Conservation (phyloP, 106 monocot genomes). For the Platanthera guangdongensis region DNA sequence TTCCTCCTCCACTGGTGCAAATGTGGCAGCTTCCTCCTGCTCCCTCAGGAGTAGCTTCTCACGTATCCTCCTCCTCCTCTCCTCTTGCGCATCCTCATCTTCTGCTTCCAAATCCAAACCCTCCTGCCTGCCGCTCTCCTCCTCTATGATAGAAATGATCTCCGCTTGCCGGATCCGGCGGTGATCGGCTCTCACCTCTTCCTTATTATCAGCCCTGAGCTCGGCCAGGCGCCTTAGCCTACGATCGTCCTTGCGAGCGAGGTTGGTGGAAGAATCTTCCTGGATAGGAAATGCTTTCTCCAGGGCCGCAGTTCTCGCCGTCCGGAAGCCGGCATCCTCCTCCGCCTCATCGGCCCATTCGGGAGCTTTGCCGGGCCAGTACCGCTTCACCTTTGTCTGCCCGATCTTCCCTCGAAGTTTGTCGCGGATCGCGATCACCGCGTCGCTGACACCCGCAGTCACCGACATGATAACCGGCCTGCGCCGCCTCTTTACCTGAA, state of each 20-base stretch:
- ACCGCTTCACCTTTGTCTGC: conserved; percentile 95
- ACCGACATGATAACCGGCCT: conserved; percentile 60
- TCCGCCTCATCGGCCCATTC: conserved; percentile 83
- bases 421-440: conserved; percentile 82
- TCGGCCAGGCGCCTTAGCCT: conserved; percentile 73
- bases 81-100: conserved; percentile 65
- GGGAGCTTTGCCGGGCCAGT: conserved; percentile 97
- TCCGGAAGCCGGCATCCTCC: conserved; percentile 41
- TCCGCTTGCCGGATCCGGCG: conserved; percentile 84
- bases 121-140: conserved; percentile 37
- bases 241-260: conserved; percentile 43
- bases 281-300: conserved; percentile 61
- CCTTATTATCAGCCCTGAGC: conserved; percentile 52
- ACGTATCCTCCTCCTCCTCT: conserved; percentile 46
- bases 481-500: too few relatives aligned
- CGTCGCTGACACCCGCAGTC: conserved; percentile 89
- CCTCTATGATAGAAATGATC: conserved; percentile 67
- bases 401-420: conserved; percentile 93
- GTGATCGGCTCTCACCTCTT: conserved; percentile 73
- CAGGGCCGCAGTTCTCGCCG: conserved; percentile 23
- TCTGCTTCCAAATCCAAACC: conserved; percentile 51
- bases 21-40: conserved; percentile 47
- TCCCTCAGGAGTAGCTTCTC: conserved; percentile 45
- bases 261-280: conserved; percentile 18
- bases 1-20: conserved; percentile 37